Base-by-base conservation (phyloP, 345 rosid genomes). In the Chamaenerion angustifolium region DNA sequence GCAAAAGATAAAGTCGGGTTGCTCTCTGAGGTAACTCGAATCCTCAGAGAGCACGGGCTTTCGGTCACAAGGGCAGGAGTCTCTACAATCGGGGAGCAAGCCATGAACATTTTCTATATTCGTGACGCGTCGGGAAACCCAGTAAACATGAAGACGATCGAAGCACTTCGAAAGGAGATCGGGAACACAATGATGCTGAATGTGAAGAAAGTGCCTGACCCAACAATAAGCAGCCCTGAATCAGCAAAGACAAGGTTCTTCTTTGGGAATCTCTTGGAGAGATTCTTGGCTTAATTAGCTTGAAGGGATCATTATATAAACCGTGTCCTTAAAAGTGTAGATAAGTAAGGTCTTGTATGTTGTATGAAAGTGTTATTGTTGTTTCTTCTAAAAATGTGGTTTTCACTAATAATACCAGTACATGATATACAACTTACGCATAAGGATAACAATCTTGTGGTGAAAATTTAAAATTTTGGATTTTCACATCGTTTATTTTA, bases 1-100 rank as follows among this genome's bases (percentile, higher is more conserved):
- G 95, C 93, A 23, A 85, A 85, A 61, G 97, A 88, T 45, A 76
- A 88, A 69, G 80, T 87, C 46, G 96, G 96, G 1, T 64, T 87
- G 65, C 68, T 87, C 16, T 87, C 96, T 0, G 92, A 85, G 74
- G 88, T 81, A 23, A 89, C 95, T 4, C 83, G 95, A 72, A 73
- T 82, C 48, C 74, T 89, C 42, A 56, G 95, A 55, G 95, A 89
- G 71, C 81, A 85, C 6, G 97, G 97, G 52, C 63, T 89, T 19
- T 69, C 90, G 0, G 95, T 89, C 10, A 54, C 84, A 40, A 64
- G 95, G 68, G 97, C 97, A 12, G 95, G 90, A 7, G 94, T 89
- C 27, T 75, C 87, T 37, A 89, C 97, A 8, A 63, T 77, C 11
- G 95, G 95, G 47, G 90, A 83, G 73, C 76, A 82, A 58, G 95